Percentiles rank a stretch among this genome's conserved stretches.
phyloP scores from a whole-genome alignment of 352 stramenopile species.

The Globisporangium splendens region DNA sequence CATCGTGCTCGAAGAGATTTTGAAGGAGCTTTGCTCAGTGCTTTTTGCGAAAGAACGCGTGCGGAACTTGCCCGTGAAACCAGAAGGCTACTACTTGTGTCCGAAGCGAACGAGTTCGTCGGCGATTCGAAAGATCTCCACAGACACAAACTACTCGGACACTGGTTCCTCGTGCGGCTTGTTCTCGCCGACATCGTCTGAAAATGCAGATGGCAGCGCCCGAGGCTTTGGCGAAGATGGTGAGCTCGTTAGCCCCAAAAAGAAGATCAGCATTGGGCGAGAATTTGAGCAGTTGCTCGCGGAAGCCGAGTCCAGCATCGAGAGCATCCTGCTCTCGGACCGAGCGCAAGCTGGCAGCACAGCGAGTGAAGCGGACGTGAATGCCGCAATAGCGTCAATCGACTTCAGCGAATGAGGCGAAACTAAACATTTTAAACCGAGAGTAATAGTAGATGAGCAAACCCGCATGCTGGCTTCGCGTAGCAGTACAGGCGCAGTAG shows the following conservation, averaged over 20 bases:
- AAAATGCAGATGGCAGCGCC: constrained; percentile 6
- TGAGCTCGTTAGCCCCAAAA: constrained; percentile 17
- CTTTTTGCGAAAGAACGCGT: constrained; percentile 75
- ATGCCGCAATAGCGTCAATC: constrained; percentile 15
- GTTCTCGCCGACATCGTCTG: constrained; percentile 9
- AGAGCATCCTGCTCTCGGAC: constrained; percentile 24
- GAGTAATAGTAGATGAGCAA: neutral
- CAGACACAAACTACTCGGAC: constrained; percentile 42
- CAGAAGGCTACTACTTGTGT: constrained; percentile 81
- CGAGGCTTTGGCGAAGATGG: constrained; percentile 1
- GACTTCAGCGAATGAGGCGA: constrained; percentile 8
- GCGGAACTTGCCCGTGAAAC: constrained; percentile 68
- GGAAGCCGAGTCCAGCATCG: constrained; percentile 73
- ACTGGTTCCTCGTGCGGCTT: constrained; percentile 22
- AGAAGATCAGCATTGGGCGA: constrained; percentile 44
- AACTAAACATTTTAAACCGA: neutral
- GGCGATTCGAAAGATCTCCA: constrained; percentile 19
- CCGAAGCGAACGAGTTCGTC: constrained; percentile 43
- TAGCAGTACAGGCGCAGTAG: no score
- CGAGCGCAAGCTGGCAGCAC: neutral
- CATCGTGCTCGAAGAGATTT: constrained; percentile 80
- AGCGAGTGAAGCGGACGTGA: constrained; percentile 9
- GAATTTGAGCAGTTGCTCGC: constrained; percentile 70
- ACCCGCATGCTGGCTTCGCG: no score
- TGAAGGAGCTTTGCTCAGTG: constrained; percentile 83